These are phyloP conservation scores for Pseudoscleropodium purum DNA, from an alignment of 225 moss, liverwort and hornwort genomes.

Conservation along the genomic window DNA sequence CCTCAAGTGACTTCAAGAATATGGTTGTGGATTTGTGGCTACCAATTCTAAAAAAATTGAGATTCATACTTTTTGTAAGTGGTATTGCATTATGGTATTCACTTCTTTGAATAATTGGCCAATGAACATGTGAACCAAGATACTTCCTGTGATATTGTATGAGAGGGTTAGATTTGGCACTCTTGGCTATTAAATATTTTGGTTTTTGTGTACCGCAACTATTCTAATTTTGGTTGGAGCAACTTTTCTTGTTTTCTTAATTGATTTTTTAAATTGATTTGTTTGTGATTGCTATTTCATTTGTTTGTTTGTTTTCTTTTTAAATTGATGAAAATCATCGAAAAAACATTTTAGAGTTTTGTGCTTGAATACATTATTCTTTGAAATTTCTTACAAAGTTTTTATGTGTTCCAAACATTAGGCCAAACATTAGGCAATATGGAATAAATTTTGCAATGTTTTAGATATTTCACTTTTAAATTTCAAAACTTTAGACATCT, in stretches of 20 bases:
- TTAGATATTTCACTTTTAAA: background rate
- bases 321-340: background rate
- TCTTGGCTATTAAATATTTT: background rate
- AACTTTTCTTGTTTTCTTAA: background rate
- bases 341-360: background rate
- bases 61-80: background rate
- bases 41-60: background rate
- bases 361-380: rapidly evolving
- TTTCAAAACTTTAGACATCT: background rate
- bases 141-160: rapidly evolving
- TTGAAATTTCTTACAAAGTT: background rate
- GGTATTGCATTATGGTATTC: background rate
- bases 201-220: background rate
- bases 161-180: background rate
- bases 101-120: background rate
- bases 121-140: background rate
- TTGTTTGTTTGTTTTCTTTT: background rate
- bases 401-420: background rate
- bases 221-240: background rate
- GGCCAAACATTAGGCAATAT: background rate
- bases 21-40: background rate
- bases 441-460: background rate
- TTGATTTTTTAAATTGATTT: background rate
- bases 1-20: rapidly evolving
- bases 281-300: background rate